Evolutionary conservation across 768 basidiomycete species (phyloP).

Genomic region (Suillus bovinus): DNA sequence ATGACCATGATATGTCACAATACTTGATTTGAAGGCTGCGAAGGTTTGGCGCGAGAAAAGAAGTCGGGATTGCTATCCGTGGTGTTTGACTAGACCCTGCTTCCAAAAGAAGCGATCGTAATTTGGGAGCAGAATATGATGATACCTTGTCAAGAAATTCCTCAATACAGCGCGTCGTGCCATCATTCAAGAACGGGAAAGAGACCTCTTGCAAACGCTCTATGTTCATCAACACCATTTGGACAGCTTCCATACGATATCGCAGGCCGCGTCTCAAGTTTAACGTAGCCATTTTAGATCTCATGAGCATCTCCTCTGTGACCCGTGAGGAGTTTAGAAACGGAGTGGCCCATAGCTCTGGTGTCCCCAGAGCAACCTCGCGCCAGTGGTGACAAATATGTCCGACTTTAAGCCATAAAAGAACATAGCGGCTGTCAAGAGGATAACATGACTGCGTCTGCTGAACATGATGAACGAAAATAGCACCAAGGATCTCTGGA

Average conservation of each 20-base stretch:
- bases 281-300: slow-evolving; percentile 43
- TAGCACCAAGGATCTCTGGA: slow-evolving; percentile 8
- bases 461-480: slow-evolving; percentile 9
- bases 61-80: slow-evolving; percentile 1
- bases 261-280: slow-evolving; percentile 24
- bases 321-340: slow-evolving; percentile 35
- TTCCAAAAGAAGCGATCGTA: slow-evolving; percentile 31
- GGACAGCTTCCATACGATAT: slow-evolving; percentile 31
- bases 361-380: slow-evolving; percentile 38
- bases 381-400: slow-evolving; percentile 36
- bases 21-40: slow-evolving; percentile 36
- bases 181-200: slow-evolving; percentile 25
- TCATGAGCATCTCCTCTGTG: slow-evolving; percentile 43
- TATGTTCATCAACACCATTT: slow-evolving; percentile 32
- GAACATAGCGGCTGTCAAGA: neutral
- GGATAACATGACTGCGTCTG: neutral
- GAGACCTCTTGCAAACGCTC: slow-evolving; percentile 36
- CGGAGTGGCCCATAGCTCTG: slow-evolving; percentile 41
- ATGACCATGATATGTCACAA: slow-evolving; percentile 39
- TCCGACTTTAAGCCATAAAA: slow-evolving; percentile 9
- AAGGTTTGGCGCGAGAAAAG: slow-evolving; percentile 31
- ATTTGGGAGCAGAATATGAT: slow-evolving; percentile 29
- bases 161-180: slow-evolving; percentile 21
- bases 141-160: slow-evolving; percentile 28
- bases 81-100: slow-evolving; percentile 14